Evolutionary conservation across 2,329 filamentous ascomycete genomes (phyloP).

Genomic region (Fonsecaea nubica): DNA sequence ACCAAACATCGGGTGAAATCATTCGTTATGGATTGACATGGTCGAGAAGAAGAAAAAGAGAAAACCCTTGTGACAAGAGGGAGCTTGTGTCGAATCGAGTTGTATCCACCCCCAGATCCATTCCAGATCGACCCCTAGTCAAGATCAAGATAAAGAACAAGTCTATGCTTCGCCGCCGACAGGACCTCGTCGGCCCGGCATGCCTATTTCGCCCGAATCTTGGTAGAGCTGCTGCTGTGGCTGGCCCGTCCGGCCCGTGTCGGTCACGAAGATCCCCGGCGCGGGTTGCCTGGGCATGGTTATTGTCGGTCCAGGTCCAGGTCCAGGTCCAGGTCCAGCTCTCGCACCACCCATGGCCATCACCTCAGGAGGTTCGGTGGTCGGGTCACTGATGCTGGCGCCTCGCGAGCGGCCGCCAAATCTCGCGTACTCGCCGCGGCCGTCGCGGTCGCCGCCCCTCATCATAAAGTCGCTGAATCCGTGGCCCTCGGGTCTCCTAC

Average conservation of each 20-base stretch:
- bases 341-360: neutral
- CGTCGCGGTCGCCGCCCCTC: slow-evolving; percentile 30
- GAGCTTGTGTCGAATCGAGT: too few relatives aligned
- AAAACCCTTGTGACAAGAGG: too few relatives aligned
- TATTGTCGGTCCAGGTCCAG: neutral
- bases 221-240: neutral
- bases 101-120: too few relatives aligned
- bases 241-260: neutral
- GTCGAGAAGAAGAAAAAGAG: too few relatives aligned
- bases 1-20: too few relatives aligned
- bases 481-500: slow-evolving; percentile 21
- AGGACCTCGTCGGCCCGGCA: slow-evolving; percentile 21
- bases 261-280: slow-evolving; percentile 7
- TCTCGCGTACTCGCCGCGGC: slow-evolving; percentile 31
- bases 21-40: too few relatives aligned
- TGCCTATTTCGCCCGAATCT: slow-evolving; percentile 19
- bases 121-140: neutral
- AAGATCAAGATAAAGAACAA: neutral
- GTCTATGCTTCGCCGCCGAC: slow-evolving; percentile 34
- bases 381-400: neutral
- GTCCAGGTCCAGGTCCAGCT: too few relatives aligned
- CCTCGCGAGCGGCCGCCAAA: slow-evolving; percentile 10
- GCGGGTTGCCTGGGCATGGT: slow-evolving; percentile 8
- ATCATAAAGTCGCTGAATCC: slow-evolving; percentile 34
- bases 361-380: neutral